Percentiles rank a stretch among this genome's conserved stretches.
Conservation (phyloP, 371 early-diverging fungal genomes). For the Mucor piriformis region DNA sequence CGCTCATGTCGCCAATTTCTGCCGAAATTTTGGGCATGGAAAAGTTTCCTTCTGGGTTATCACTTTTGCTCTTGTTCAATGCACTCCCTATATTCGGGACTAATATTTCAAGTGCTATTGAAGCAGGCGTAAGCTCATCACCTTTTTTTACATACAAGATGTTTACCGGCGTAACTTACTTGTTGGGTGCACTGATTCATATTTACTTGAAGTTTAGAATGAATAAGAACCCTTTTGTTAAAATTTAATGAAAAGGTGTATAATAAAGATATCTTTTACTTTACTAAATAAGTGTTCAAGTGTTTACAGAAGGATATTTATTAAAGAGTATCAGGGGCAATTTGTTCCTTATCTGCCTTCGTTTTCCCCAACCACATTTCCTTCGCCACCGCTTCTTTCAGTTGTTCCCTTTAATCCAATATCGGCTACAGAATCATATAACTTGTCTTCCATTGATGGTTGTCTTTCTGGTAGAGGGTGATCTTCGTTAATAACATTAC, state of each 20-base stretch:
- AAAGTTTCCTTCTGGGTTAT: slow-evolving; percentile 44
- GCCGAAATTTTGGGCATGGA: slow-evolving; percentile 37
- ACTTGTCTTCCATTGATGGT: slow-evolving; percentile 2
- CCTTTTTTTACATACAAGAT: slow-evolving; percentile 41
- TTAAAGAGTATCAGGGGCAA: no score
- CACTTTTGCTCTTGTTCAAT: slow-evolving; percentile 37
- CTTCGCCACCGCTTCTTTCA: slow-evolving; percentile 24
- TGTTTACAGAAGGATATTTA: no score
- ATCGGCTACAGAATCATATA: slow-evolving; percentile 23
- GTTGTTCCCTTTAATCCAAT: slow-evolving; percentile 28
- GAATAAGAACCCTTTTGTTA: slow-evolving; percentile 23
- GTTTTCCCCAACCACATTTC: slow-evolving; percentile 19
- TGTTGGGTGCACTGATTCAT: slow-evolving; percentile 27
- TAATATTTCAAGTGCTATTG: slow-evolving; percentile 45
- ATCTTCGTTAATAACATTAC: slow-evolving; percentile 1
- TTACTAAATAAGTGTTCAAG: no score
- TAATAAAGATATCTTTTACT: no score
- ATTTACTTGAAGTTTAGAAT: slow-evolving; percentile 31
- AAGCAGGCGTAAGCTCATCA: slow-evolving; percentile 17
- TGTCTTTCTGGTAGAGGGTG: not conserved
- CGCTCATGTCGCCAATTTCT: slow-evolving; percentile 42
- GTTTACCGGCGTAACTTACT: slow-evolving; percentile 38
- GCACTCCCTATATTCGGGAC: slow-evolving; percentile 34
- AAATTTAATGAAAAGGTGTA: slow-evolving; percentile 10
- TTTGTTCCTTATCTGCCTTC: not conserved